phyloP scores from a whole-genome alignment of 1,139 yeast genomes.

The Pichia cactophila region DNA sequence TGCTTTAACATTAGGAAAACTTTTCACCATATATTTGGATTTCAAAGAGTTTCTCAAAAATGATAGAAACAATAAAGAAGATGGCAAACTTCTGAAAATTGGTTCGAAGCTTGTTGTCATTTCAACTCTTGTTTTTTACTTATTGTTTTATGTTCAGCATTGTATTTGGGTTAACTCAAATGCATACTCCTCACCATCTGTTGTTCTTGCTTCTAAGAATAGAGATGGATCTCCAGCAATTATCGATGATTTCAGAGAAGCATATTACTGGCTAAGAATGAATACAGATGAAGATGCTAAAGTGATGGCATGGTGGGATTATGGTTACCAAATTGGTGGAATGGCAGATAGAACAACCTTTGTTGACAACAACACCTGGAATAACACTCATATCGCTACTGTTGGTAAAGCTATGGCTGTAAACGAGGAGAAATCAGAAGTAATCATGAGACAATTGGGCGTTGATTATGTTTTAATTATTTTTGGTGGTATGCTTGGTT shows the following conservation, averaged over 20 bases:
- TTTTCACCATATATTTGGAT: slow-evolving; percentile 78
- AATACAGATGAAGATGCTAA: slow-evolving; percentile 94
- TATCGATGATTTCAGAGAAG: slow-evolving; percentile 97
- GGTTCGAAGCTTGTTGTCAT: slow-evolving; percentile 58
- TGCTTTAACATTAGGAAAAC: slow-evolving; percentile 77
- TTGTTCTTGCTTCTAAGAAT: slow-evolving; percentile 75
- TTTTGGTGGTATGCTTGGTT: slow-evolving; percentile 92
- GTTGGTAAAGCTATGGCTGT: slow-evolving; percentile 98
- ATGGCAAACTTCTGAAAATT: slow-evolving; percentile 29
- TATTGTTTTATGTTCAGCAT: slow-evolving; percentile 80
- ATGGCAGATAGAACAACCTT: slow-evolving; percentile 99
- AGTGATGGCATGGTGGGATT: slow-evolving; percentile 99
- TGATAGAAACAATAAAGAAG: slow-evolving; percentile 6
- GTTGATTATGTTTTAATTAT: slow-evolving; percentile 91
- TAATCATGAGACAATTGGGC: slow-evolving; percentile 82
- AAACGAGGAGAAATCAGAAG: slow-evolving; percentile 79
- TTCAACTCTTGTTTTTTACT: slow-evolving; percentile 65
- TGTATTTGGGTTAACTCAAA: slow-evolving; percentile 96
- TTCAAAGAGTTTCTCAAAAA: slow-evolving; percentile 40
- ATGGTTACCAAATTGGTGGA: slow-evolving; percentile 99
- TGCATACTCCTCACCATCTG: slow-evolving; percentile 97
- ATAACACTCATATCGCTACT: slow-evolving; percentile 98
- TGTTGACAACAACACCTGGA: slow-evolving; percentile 99
- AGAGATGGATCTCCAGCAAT: slow-evolving; percentile 81
- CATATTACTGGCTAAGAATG: slow-evolving; percentile 98